Evolutionary conservation across 129 eudicot genomes (phyloP).

Genomic region (Escallonia rubra): DNA sequence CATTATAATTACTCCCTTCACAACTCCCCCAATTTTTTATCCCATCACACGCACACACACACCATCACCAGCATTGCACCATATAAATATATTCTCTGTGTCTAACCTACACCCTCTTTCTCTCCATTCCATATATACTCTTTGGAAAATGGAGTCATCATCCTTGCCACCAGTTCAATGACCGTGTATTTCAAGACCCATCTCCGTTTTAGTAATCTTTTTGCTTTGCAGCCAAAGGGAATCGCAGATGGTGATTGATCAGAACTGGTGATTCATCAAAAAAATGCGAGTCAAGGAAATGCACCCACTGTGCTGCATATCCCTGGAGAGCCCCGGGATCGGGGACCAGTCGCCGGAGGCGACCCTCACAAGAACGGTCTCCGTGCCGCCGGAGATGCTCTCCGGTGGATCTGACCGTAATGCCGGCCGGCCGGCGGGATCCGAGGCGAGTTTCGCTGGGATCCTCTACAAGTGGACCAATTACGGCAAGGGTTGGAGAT

Average conservation of each 20-base stretch:
- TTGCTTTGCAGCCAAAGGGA: neutral
- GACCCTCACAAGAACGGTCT: constrained; percentile 50
- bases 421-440: constrained; percentile 56
- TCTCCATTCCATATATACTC: too few relatives aligned
- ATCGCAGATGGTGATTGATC: neutral
- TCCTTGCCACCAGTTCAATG: too few relatives aligned
- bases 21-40: too few relatives aligned
- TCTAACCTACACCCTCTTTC: too few relatives aligned
- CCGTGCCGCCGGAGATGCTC: constrained; percentile 22
- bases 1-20: too few relatives aligned
- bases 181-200: too few relatives aligned
- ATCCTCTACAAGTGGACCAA: constrained; percentile 80
- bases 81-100: too few relatives aligned
- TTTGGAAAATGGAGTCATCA: too few relatives aligned
- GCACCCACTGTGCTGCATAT: constrained; percentile 80
- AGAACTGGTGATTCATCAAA: neutral
- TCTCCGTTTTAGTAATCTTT: neutral
- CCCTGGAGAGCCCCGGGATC: constrained; percentile 52
- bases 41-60: too few relatives aligned
- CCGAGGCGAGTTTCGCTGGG: constrained; percentile 72
- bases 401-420: constrained; percentile 58
- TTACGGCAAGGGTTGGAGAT: constrained; percentile 95
- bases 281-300: constrained; percentile 76
- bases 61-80: too few relatives aligned
- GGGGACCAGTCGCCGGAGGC: constrained; percentile 77